Conservation (phyloP, 1,284 basidiomycete genomes). For the Neotropicomus parvogracilis region DNA sequence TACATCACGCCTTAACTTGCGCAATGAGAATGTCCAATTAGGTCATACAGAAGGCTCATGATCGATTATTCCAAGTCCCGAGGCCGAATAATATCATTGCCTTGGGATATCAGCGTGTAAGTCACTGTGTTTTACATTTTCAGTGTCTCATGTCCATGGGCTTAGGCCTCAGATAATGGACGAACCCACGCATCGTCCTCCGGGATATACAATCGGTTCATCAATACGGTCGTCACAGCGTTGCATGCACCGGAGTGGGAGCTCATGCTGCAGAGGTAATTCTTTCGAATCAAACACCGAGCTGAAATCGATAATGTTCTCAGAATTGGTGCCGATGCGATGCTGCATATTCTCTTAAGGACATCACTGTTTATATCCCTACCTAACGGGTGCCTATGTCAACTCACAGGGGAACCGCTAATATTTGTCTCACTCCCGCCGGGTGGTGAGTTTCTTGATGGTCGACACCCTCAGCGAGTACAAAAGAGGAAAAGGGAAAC, state of each 20-base stretch:
- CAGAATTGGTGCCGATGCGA: conserved; percentile 68
- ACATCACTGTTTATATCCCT: conserved; percentile 71
- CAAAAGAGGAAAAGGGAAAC: conserved; percentile 29
- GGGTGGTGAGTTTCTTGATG: conserved; percentile 12
- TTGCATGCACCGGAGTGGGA: conserved; percentile 69
- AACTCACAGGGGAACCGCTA: conserved; percentile 71
- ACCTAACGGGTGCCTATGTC: conserved; percentile 77
- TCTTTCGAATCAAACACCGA: neutral
- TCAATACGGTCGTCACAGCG: conserved; percentile 72
- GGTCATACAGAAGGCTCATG: conserved; percentile 60
- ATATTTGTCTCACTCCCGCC: conserved; percentile 41
- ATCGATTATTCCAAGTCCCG: conserved; percentile 43
- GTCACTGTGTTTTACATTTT: conserved; percentile 19
- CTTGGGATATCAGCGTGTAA: conserved; percentile 59
- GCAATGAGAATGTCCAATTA: conserved; percentile 24
- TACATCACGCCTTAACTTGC: neutral
- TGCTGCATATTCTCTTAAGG: conserved; percentile 70
- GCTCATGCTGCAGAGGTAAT: conserved; percentile 56
- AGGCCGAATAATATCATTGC: conserved; percentile 58
- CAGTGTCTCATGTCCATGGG: neutral
- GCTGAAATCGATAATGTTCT: conserved; percentile 1
- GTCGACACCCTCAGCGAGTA: conserved; percentile 1
- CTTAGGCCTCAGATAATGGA: conserved; percentile 17
- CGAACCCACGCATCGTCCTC: conserved; percentile 25
- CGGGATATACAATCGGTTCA: conserved; percentile 55